Conservation (phyloP, 305 asterid species). For the Fraxinus nigra region DNA sequence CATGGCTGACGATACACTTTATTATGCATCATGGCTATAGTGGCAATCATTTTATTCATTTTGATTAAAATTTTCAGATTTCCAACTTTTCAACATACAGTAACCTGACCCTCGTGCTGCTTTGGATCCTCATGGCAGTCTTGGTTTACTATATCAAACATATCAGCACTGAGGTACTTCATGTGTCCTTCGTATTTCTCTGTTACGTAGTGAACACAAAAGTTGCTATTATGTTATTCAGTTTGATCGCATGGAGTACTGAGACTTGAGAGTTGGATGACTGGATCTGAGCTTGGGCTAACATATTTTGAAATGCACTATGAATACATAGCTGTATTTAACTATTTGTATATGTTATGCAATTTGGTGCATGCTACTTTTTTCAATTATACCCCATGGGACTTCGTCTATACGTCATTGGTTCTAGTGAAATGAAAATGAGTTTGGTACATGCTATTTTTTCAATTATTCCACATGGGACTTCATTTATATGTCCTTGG, state of each 20-base stretch:
- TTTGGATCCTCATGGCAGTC: conserved; percentile 74
- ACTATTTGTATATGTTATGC: not conserved
- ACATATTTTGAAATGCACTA: not conserved
- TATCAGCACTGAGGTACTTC: conserved; percentile 74
- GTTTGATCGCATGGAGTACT: not conserved
- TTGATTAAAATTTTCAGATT: conserved; percentile 53
- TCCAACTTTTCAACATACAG: conserved; percentile 93
- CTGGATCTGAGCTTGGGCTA: not conserved
- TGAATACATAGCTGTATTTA: not conserved
- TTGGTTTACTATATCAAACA: conserved; percentile 72
- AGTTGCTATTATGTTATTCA: not conserved
- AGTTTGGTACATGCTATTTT: not conserved
- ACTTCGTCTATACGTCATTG: too few species aligned
- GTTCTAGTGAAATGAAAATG: too few species aligned
- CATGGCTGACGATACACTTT: conserved; percentile 3
- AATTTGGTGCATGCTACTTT: not conserved
- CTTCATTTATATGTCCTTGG: not conserved
- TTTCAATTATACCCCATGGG: not conserved
- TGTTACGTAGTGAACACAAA: not conserved
- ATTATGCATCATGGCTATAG: not conserved
- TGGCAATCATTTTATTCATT: conserved; percentile 13
- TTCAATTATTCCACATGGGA: not conserved
- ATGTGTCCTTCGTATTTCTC: conserved; percentile 5
- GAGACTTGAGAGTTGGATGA: not conserved
- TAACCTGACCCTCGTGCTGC: conserved; percentile 79